Evolutionary conservation across 495 filamentous ascomycete genomes (phyloP).

Genomic region (Talaromyces wortmannii): DNA sequence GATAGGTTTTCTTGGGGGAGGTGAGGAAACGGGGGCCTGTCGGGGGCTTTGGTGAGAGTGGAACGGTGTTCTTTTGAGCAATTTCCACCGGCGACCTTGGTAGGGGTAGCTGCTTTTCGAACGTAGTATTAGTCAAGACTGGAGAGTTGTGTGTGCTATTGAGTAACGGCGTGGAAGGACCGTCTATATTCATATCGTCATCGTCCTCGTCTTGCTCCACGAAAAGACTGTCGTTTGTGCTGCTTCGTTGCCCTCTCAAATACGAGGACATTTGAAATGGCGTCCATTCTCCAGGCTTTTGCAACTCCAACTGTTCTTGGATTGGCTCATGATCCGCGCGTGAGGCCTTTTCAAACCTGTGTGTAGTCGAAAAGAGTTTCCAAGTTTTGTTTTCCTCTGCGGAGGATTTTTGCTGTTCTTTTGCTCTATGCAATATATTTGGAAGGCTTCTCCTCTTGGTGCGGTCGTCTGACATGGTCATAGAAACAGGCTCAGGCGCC

Average conservation of each 20-base stretch:
- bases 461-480: neutral
- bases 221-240: neutral
- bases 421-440: neutral
- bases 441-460: neutral
- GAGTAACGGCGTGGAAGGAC: too few species aligned
- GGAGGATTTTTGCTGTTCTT: neutral
- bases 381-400: slow-evolving; percentile 1
- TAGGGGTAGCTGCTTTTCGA: too few species aligned
- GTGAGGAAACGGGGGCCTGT: neutral
- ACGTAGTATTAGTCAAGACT: too few species aligned
- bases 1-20: neutral
- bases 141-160: too few species aligned
- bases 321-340: neutral
- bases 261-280: slow-evolving; percentile 3
- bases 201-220: slow-evolving; percentile 4
- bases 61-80: neutral
- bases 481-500: slow-evolving; percentile 1
- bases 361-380: slow-evolving; percentile 1
- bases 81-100: too few species aligned
- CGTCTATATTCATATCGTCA: neutral
- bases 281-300: neutral
- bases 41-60: neutral
- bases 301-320: neutral
- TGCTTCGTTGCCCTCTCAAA: neutral
- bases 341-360: slow-evolving; percentile 1